phyloP scores from a whole-genome alignment of 352 stramenopile species.

The Globisporangium camurandrum region DNA sequence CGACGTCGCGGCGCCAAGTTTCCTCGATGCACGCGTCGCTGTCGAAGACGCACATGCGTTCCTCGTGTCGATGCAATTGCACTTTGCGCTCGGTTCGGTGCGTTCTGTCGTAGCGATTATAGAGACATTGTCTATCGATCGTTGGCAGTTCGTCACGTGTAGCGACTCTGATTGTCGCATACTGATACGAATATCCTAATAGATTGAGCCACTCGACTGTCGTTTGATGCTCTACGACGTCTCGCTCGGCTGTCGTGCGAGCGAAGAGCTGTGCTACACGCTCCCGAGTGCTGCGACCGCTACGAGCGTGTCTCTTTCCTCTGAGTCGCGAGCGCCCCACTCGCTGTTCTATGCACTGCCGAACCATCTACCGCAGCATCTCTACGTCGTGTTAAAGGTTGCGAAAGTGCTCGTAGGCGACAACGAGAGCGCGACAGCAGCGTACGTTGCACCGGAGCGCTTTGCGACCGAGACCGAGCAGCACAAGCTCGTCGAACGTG shows the following conservation, averaged over 20 bases:
- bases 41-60: conserved; percentile 43
- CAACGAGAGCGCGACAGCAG: conserved; percentile 33
- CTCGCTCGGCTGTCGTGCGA: conserved; percentile 35
- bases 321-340: too few relatives aligned
- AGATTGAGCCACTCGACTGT: conserved; percentile 62
- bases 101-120: too few relatives aligned
- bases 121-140: too few relatives aligned
- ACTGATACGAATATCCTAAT: not conserved
- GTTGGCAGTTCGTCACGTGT: not conserved
- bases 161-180: not conserved
- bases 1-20: conserved; percentile 23
- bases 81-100: conserved; percentile 49
- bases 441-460: conserved; percentile 62
- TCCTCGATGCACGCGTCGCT: conserved; percentile 37
- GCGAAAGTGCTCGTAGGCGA: conserved; percentile 55
- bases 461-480: conserved; percentile 36
- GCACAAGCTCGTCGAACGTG: conserved; percentile 49
- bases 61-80: conserved; percentile 30
- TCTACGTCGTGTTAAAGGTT: conserved; percentile 63
- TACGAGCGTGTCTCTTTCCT: too few relatives aligned
- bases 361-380: conserved; percentile 33
- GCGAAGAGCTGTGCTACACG: conserved; percentile 60
- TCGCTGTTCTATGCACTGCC: conserved; percentile 54
- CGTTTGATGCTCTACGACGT: conserved; percentile 59
- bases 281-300: conserved; percentile 20